Base-by-base conservation (phyloP, 2,329 filamentous ascomycete species). In the Ophiostoma sp. region DNA sequence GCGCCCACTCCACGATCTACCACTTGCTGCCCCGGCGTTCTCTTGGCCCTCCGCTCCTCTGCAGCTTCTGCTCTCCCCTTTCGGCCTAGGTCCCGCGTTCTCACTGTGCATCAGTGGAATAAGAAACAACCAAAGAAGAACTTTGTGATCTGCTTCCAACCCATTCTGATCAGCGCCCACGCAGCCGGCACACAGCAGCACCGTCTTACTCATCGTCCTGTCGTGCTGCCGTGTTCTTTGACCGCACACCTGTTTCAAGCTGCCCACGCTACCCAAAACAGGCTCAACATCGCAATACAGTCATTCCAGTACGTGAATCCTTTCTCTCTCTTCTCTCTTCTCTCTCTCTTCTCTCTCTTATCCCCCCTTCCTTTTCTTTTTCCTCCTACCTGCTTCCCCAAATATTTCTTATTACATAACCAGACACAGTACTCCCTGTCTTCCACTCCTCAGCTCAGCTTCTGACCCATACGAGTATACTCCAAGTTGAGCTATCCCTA, bases 31-130 rank as follows among this genome's bases (percentile, higher is more conserved):
- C 52, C 3, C 55, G 27, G 49, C 55, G 14, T 60, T 60, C 55
- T 60, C 55, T 60, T 60, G 55, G 55, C 55, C 27, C 27, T 38
- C 27, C 55, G 55, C 55, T 60, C 55, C 14, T 60, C 55, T 60
- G 49, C 49, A 55, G 49, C 55, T 60, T 9, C 27, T 40, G 55
- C 27, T 40, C 55, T 60, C 55, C 55, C 27, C 4, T 60, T 60
- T 38, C 55, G 55, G 55, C 55, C 5, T 60, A 60, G 55, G 55
- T 27, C 27, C 27, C 27, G 27, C 27, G 27, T 27, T 27, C 27
- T 60, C 27, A 27, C 4, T 55, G 49, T 14, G 27, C 27, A 60
- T 40, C 27, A 60, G 27, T 38, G 27, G 55, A 60, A 36, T 40
- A 38, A 60, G 55, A 60, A 38, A 36, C 8, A 58, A 18, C n/a